These are phyloP conservation scores for Tuber indicum DNA, from an alignment of 495 filamentous ascomycete genomes.

Conservation along the genomic window DNA sequence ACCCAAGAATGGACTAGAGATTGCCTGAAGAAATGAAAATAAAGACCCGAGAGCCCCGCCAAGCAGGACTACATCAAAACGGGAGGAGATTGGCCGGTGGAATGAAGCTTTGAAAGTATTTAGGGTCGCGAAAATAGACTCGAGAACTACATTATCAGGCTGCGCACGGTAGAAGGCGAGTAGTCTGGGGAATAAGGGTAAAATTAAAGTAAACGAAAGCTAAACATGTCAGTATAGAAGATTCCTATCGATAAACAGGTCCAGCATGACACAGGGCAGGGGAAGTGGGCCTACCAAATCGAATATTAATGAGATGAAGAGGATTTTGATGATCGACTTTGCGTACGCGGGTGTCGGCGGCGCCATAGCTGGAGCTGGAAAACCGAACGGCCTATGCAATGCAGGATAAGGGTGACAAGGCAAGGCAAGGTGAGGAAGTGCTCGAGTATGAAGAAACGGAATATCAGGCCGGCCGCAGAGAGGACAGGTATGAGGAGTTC, in stretches of 20 bases:
- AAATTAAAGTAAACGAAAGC: conserved; percentile 94
- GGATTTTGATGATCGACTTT: conserved; percentile 76
- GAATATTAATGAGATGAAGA: conserved; percentile 64
- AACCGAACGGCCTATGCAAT: neutral
- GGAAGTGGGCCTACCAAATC: conserved; percentile 54
- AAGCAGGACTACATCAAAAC: conserved; percentile 94
- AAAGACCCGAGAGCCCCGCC: conserved; percentile 90
- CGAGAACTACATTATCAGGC: conserved; percentile 58
- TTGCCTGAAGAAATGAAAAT: conserved; percentile 86
- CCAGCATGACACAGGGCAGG: conserved; percentile 2
- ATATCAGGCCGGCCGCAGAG: conserved; percentile 30
- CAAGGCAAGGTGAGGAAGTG: conserved; percentile 3
- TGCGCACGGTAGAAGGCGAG: conserved; percentile 81
- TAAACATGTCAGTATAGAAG: conserved; percentile 38
- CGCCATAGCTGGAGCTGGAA: conserved; percentile 17
- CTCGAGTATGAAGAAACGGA: conserved; percentile 12
- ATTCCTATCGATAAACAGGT: conserved; percentile 11
- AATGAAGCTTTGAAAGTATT: conserved; percentile 96
- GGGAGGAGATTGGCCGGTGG: conserved; percentile 83
- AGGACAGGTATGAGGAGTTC: conserved; percentile 21
- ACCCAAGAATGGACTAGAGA: conserved; percentile 88
- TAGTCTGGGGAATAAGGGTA: conserved; percentile 88
- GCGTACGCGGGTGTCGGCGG: conserved; percentile 29
- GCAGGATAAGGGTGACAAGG: conserved; percentile 6
- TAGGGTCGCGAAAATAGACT: conserved; percentile 69